Conservation (phyloP, 2,329 filamentous ascomycete genomes). For the Neophaeococcomyces aloes region DNA sequence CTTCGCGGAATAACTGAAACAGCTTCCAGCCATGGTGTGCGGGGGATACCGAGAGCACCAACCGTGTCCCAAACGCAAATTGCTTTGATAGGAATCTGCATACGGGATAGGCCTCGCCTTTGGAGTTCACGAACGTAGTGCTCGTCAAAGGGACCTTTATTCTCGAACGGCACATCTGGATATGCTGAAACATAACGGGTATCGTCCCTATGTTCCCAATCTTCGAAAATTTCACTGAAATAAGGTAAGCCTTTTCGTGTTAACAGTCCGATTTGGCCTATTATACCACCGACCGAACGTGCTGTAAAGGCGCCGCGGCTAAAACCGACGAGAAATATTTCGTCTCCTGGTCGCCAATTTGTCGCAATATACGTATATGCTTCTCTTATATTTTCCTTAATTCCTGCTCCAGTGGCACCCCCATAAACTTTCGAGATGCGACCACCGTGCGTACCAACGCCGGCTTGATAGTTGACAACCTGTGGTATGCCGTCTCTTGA, state of each 20-base stretch:
- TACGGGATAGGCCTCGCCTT: constrained; percentile 16
- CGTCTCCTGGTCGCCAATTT: constrained; percentile 28
- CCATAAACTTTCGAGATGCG: constrained; percentile 14
- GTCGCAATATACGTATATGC: constrained; percentile 26
- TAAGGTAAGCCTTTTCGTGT: constrained; percentile 22
- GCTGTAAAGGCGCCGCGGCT: constrained; percentile 31
- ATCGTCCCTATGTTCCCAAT: constrained; percentile 23
- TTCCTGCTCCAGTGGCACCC: constrained; percentile 18
- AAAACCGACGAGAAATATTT: constrained; percentile 30
- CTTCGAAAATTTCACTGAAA: constrained; percentile 26
- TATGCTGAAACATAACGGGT: constrained; percentile 21
- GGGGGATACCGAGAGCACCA: constrained; percentile 26
- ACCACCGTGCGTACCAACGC: constrained; percentile 27
- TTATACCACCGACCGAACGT: constrained; percentile 27
- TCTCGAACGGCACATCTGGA: constrained; percentile 23
- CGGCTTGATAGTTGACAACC: constrained; percentile 34
- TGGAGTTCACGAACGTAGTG: constrained; percentile 22
- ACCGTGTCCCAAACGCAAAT: constrained; percentile 28
- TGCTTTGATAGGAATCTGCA: constrained; percentile 24
- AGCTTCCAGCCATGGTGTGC: constrained; percentile 14
- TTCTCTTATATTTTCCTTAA: constrained; percentile 22
- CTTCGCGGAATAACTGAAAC: constrained; percentile 13
- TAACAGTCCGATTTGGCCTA: constrained; percentile 27
- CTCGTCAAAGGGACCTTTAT: constrained; percentile 22
- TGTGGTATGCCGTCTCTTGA: constrained; percentile 28